Base-by-base conservation (phyloP, 257 asterid species). In the Solanum lignicaule region DNA sequence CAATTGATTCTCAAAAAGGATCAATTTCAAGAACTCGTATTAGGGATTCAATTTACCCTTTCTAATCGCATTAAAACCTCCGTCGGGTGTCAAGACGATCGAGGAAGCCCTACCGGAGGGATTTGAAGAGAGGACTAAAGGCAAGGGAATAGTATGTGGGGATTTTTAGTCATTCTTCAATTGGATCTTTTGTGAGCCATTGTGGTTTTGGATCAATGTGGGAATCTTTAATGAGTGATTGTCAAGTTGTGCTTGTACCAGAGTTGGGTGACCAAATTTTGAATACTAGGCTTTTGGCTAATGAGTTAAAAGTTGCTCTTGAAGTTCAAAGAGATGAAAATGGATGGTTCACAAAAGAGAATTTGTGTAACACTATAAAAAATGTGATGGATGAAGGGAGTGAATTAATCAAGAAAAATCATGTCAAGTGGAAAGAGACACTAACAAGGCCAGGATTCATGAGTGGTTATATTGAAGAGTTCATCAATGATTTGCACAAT, bases 191-290 rank as follows among this genome's bases (percentile, higher is more conserved):
- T 31, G 98, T 96, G 84, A 94, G 94, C 90, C 98, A 96, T 68
- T 93, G 99, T 85, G 99, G 98, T 74, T 92, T 93, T 87, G 96
- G 98, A 23, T 95, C 99, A 12, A 96, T 95, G 98, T 96, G 98
- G 98, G 98, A 95, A 89, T 94, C 98, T 62, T 78, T 96, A 91
- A 88, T 91, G 91, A 91, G 95, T 75, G 94, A 94, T 14, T 69
- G 93, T 58, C 98, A 93, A 89, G 90, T 94, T 33, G 98, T 94
- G 90, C 88, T 95, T 46, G 93, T 94, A 39, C 98, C 99, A 36
- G 87, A 92, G 23, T 62, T 94, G 87, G 96, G 94, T 43, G 98
- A 96, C 85, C 98, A 96, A 29, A 93, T 91, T 13, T 82, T 96
- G 90, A 93, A 94, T 91, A 87, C 98, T 21, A 91, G 98, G 89